phyloP scores from a whole-genome alignment of 2,329 filamentous ascomycete genomes.

The Daldinia eschscholtzii region DNA sequence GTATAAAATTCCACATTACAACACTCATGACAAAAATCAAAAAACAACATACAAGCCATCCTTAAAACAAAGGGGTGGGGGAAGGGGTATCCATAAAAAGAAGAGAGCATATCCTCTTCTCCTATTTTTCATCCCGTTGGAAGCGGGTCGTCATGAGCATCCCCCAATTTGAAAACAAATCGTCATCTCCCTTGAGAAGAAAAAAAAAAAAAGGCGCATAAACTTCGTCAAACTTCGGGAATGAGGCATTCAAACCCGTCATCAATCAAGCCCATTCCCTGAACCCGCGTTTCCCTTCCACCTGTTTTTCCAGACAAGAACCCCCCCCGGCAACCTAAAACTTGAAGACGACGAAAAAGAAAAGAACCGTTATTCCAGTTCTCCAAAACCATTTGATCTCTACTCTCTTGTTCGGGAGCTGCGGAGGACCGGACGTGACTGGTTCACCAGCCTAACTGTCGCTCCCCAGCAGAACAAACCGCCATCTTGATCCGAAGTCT shows the following conservation, averaged over 20 bases:
- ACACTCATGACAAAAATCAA: slow-evolving; percentile 15
- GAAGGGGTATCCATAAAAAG: slow-evolving; percentile 48
- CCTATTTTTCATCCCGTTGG: slow-evolving; percentile 30
- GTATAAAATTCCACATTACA: slow-evolving; percentile 46
- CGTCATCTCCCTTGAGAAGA: slow-evolving; percentile 1
- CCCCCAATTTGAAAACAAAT: slow-evolving; percentile 15
- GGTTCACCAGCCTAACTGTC: slow-evolving; percentile 33
- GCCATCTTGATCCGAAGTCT: slow-evolving; percentile 28
- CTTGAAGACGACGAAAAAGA: slow-evolving; percentile 23
- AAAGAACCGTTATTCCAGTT: slow-evolving; percentile 23
- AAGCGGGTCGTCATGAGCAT: slow-evolving; percentile 20
- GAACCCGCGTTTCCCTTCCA: slow-evolving; percentile 15
- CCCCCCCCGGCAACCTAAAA: slow-evolving; percentile 7
- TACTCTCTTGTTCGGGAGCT: slow-evolving; percentile 17
- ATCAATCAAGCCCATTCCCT: slow-evolving; percentile 21
- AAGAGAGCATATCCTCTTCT: slow-evolving; percentile 23
- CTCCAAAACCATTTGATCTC: slow-evolving; percentile 9
- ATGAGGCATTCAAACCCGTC: slow-evolving; percentile 17
- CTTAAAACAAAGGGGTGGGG: slow-evolving; percentile 29
- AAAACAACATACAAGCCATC: slow-evolving; percentile 34
- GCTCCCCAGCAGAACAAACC: slow-evolving; percentile 24
- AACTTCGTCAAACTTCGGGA: slow-evolving; percentile 31
- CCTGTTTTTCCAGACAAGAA: slow-evolving; percentile 21
- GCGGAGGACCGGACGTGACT: slow-evolving; percentile 15
- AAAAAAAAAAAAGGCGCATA: slow-evolving; percentile 17